Evolutionary conservation across 2,329 filamentous ascomycete genomes (phyloP).

Genomic region (Triangularia setosa): DNA sequence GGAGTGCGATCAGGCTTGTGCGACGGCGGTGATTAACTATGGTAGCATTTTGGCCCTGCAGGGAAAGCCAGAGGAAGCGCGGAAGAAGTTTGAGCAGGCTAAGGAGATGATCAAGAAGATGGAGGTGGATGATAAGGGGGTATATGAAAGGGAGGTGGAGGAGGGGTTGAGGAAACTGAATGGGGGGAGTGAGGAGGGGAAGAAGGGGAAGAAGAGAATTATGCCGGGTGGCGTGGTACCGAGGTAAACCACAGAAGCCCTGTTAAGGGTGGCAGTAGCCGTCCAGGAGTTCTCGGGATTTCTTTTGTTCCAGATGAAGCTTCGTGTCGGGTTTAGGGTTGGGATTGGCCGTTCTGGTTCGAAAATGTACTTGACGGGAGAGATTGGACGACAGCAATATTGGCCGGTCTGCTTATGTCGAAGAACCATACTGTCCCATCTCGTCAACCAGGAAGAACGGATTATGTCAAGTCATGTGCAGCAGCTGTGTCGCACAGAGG

Average conservation of each 20-base stretch:
- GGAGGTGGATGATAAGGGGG: slow-evolving; percentile 47
- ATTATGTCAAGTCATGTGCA: too few relatives aligned
- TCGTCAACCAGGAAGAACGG: background rate
- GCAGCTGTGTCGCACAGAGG: background rate
- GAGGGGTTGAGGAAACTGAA: slow-evolving; percentile 38
- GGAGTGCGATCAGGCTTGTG: slow-evolving; percentile 82
- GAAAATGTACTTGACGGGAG: too few relatives aligned
- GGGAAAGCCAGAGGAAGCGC: slow-evolving; percentile 61
- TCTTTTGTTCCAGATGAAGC: too few relatives aligned
- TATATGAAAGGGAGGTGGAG: slow-evolving; percentile 51
- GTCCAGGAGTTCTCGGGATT: too few relatives aligned
- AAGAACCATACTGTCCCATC: too few relatives aligned
- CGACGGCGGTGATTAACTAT: slow-evolving; percentile 79
- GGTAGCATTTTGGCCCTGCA: slow-evolving; percentile 78
- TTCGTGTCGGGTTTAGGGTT: too few relatives aligned
- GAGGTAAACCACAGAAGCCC: background rate
- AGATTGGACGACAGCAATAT: too few relatives aligned
- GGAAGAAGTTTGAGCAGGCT: slow-evolving; percentile 65
- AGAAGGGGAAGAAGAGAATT: background rate
- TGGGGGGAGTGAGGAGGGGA: background rate
- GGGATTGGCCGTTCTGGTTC: too few relatives aligned
- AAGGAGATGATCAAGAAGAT: slow-evolving; percentile 55
- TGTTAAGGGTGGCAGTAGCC: too few relatives aligned
- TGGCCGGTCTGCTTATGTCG: too few relatives aligned
- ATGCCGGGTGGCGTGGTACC: background rate